Conservation (phyloP, 2,329 filamentous ascomycete genomes). For the Phialophora verrucosa region DNA sequence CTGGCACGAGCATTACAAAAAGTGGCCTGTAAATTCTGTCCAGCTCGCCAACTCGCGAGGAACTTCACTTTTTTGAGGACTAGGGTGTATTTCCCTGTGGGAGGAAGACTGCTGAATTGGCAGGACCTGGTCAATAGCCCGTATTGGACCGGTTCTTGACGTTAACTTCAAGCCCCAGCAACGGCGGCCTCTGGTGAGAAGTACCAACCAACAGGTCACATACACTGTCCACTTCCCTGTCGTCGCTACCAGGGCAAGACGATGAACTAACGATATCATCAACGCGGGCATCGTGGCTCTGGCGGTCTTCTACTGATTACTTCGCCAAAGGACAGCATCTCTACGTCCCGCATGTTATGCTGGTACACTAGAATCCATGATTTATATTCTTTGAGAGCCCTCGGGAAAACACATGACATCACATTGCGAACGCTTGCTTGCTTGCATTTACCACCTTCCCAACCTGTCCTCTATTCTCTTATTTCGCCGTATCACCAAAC, state of each 20-base stretch:
- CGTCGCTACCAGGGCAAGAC: neutral
- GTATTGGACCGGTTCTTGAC: neutral
- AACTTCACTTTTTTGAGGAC: too few species aligned
- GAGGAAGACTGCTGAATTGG: too few species aligned
- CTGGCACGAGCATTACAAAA: too few species aligned
- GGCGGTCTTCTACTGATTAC: neutral
- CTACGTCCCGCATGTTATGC: too few species aligned
- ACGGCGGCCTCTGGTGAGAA: neutral
- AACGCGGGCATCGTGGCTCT: neutral
- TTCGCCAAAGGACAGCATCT: neutral
- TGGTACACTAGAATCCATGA: neutral
- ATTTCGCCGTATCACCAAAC: constrained; percentile 2
- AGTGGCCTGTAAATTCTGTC: too few species aligned
- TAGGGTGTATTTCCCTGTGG: too few species aligned
- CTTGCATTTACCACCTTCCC: neutral
- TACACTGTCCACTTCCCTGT: too few species aligned
- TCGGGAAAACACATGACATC: neutral
- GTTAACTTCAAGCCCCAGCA: neutral
- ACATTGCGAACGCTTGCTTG: neutral
- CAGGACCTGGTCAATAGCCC: neutral
- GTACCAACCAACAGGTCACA: neutral
- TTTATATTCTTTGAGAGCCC: neutral
- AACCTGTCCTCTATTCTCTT: neutral
- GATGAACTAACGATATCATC: neutral
- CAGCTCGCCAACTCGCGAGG: too few species aligned